Evolutionary conservation across 2,329 filamentous ascomycete species (phyloP).

Genomic region (Sporothrix mexicana): DNA sequence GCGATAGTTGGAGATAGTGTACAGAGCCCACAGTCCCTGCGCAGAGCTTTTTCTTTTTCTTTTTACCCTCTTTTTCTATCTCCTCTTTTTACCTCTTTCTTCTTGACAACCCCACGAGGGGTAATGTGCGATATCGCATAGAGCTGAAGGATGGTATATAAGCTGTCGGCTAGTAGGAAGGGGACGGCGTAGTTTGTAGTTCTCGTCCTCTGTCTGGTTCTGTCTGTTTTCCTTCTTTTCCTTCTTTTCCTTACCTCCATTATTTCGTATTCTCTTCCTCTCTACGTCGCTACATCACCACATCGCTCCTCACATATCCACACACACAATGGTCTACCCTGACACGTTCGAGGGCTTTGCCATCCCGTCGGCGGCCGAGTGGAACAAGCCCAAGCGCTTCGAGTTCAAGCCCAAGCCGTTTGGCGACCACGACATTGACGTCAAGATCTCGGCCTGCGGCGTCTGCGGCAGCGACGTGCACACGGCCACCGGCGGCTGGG

Average conservation of each 20-base stretch:
- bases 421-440: constrained; percentile 83
- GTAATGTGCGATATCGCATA: not conserved
- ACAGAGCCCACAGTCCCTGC: too few species aligned
- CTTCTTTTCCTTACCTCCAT: too few species aligned
- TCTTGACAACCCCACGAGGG: too few species aligned
- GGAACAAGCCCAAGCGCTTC: constrained; percentile 69
- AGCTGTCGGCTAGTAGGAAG: not conserved
- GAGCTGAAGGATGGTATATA: constrained; percentile 8
- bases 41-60: too few species aligned
- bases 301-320: not conserved
- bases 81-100: too few species aligned
- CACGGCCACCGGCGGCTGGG: constrained; percentile 73
- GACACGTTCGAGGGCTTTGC: constrained; percentile 68
- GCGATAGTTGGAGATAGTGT: too few species aligned
- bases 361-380: constrained; percentile 59
- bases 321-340: constrained; percentile 56
- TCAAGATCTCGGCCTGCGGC: constrained; percentile 83
- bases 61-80: too few species aligned
- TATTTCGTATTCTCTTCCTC: not conserved
- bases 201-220: too few species aligned
- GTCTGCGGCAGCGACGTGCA: constrained; percentile 76
- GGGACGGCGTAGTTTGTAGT: not conserved
- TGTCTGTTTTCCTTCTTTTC: too few species aligned
- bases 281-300: not conserved
- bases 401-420: constrained; percentile 85